These are phyloP conservation scores for Eucalyptus sp. DNA, from an alignment of 345 rosid species.

Conservation along the genomic window DNA sequence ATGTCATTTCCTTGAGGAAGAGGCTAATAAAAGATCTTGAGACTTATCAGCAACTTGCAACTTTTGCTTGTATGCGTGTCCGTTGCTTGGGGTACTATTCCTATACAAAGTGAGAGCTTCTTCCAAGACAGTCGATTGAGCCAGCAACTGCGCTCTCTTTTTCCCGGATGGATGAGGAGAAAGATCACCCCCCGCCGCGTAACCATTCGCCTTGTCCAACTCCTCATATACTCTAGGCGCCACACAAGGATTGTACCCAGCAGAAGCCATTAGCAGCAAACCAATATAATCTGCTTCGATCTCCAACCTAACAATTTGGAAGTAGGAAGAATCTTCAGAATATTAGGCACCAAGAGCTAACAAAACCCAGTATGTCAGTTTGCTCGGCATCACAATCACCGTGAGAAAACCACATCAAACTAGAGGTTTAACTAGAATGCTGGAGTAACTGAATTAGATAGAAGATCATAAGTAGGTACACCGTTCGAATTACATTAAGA, in stretches of 20 bases:
- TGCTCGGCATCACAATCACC: not conserved
- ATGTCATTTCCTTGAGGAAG: not conserved
- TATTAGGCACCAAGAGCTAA: not conserved
- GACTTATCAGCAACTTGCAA: not conserved
- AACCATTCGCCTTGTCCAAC: slow-evolving; percentile 56
- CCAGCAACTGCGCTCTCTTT: slow-evolving; percentile 62
- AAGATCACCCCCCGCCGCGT: slow-evolving; percentile 36
- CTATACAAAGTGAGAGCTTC: slow-evolving; percentile 77
- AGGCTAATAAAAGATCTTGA: not conserved
- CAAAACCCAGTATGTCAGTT: not conserved
- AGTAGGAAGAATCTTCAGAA: not conserved
- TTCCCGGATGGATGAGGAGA: slow-evolving; percentile 94
- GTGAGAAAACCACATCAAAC: not conserved
- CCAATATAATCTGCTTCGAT: slow-evolving; percentile 92
- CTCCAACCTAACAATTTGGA: slow-evolving; percentile 53
- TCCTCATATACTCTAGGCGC: slow-evolving; percentile 76
- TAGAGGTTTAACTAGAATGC: not conserved
- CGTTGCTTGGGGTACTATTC: not conserved
- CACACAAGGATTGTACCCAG: slow-evolving; percentile 80
- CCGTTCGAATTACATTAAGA: not conserved
- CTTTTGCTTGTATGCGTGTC: not conserved
- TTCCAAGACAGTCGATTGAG: slow-evolving; percentile 77
- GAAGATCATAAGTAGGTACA: not conserved
- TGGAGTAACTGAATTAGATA: not conserved
- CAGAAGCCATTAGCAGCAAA: slow-evolving; percentile 64